Conservation (phyloP, 768 basidiomycete genomes). For the Exsudoporus frostii region DNA sequence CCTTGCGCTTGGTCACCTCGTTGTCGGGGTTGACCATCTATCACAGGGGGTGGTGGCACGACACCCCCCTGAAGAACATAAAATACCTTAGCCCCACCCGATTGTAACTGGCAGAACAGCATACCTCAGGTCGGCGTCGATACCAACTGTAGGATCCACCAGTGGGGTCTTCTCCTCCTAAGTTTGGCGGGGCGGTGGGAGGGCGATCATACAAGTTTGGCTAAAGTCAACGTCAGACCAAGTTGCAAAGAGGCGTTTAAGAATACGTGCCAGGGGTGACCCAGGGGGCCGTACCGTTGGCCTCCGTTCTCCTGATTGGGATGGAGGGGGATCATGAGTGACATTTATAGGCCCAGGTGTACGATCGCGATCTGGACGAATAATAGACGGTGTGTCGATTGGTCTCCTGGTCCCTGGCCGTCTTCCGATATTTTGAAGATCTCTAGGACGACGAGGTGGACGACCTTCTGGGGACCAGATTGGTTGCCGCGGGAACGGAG, state of each 20-base stretch:
- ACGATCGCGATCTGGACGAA: slow-evolving; percentile 7
- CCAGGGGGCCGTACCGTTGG: slow-evolving; percentile 24
- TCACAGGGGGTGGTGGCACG: slow-evolving; percentile 26
- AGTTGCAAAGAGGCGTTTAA: neutral
- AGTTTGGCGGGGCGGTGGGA: slow-evolving; percentile 21
- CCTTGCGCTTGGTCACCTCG: slow-evolving; percentile 23
- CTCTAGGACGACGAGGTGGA: slow-evolving; percentile 5
- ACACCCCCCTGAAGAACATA: slow-evolving; percentile 14
- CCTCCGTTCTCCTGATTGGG: slow-evolving; percentile 5
- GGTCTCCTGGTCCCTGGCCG: neutral
- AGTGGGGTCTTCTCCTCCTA: slow-evolving; percentile 16
- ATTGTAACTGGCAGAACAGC: neutral
- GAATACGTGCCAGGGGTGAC: slow-evolving; percentile 18
- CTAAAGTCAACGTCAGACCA: slow-evolving; percentile 13
- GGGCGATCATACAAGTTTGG: slow-evolving; percentile 26
- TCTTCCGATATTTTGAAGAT: neutral
- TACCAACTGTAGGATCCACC: slow-evolving; percentile 27
- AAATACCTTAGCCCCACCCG: neutral
- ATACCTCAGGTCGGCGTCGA: slow-evolving; percentile 14
- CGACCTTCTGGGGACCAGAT: slow-evolving; percentile 21
- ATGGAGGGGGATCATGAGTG: slow-evolving; percentile 8
- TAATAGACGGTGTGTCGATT: slow-evolving; percentile 1
- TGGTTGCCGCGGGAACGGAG: slow-evolving; percentile 26
- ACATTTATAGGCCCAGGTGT: slow-evolving; percentile 6
- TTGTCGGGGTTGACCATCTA: slow-evolving; percentile 19